These are phyloP conservation scores for Sechiopsis laciniata DNA, from an alignment of 306 rosid genomes.

Conservation along the genomic window DNA sequence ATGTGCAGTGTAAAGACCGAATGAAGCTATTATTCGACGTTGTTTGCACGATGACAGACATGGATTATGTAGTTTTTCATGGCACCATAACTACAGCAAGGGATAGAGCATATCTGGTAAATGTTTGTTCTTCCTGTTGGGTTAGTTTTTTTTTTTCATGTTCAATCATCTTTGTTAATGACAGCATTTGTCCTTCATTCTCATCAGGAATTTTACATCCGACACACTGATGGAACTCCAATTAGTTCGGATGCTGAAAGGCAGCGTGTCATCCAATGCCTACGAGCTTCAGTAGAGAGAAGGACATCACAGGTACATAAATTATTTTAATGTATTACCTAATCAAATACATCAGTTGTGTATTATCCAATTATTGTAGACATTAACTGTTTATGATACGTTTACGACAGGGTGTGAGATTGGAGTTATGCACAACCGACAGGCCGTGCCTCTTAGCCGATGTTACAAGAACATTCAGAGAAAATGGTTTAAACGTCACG, in stretches of 20 bases:
- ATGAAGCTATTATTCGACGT: constrained; percentile 69
- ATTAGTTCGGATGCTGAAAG: constrained; percentile 89
- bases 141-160: not conserved
- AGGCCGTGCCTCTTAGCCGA: constrained; percentile 67
- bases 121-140: not conserved
- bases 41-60: constrained; percentile 80
- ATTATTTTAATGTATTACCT: not conserved
- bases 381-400: not conserved
- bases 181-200: not conserved
- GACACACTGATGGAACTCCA: constrained; percentile 90
- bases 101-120: constrained; percentile 61
- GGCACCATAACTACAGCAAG: constrained; percentile 57
- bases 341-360: not conserved
- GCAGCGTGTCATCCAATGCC: constrained; percentile 78
- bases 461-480: constrained; percentile 83
- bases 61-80: constrained; percentile 91
- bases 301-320: constrained; percentile 75
- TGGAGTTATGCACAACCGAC: constrained; percentile 61
- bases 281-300: constrained; percentile 76
- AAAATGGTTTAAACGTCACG: constrained; percentile 74
- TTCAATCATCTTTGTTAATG: constrained; percentile 10
- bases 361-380: not conserved
- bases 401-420: constrained; percentile 57
- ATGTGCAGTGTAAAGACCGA: constrained; percentile 87
- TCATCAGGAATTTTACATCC: constrained; percentile 78